Base-by-base conservation (phyloP, 1,139 yeast species). In the Pichia sp. region DNA sequence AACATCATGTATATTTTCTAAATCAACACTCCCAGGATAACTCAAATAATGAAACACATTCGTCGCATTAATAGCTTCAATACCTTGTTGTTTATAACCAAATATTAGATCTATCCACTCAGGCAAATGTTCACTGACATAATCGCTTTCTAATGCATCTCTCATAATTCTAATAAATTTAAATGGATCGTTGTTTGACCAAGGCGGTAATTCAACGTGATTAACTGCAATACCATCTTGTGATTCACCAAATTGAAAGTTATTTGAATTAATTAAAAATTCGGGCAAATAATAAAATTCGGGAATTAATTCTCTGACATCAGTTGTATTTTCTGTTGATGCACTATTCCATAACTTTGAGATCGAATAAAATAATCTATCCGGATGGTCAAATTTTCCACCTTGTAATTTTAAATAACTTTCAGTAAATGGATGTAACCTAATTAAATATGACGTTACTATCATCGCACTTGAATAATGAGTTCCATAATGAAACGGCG, bases 381-480 rank as follows among this genome's bases (percentile, higher is more conserved):
- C 95, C 0, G 95, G 90, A 57, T 83, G 95, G 53, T 87, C 96
- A 65, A 86, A 85, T 47, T 77, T 81, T 0, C 95, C 95, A 10
- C 94, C 96, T 66, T 87, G 96, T 10, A 87, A 65, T 24, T 85
- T 61, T 40, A 85, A 65, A 55, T 83, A 87, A 0, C 94, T 82
- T 47, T 83, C 86, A 2, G 83, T 90, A 61, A 80, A 84, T 0
- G 96, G 96, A 50, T 80, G 76, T 30, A 86, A 56, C 41, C 96
- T 69, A 35, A 87, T 85, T 51, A 87, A 63, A 54, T 75, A 87
- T 0, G 92, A 82, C 0, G 94, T 74, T 2, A 85, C 95, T 56
- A 87, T 86, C 96, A 87, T 87, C 0, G 96, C 95, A 0, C 95
- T 85, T 0, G 95, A 86, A 60, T 87, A 87, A 61, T 87, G 96